Evolutionary conservation across 768 basidiomycete genomes (phyloP).

Genomic region (Pleurotus platypus): DNA sequence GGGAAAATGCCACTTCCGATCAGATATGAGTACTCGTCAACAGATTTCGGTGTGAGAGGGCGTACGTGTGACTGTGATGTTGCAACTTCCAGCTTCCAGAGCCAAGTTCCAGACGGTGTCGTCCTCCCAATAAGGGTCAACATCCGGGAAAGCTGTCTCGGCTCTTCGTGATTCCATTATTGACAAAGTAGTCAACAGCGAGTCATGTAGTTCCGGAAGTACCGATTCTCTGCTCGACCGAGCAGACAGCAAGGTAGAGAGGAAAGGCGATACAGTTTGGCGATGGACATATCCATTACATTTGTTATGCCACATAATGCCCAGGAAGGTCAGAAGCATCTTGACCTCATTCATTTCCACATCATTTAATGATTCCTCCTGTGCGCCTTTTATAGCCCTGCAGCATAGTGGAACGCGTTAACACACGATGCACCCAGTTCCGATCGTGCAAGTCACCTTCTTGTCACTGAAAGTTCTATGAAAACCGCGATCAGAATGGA

Average conservation of each 20-base stretch:
- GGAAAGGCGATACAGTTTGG: constrained; percentile 18
- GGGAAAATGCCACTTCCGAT: constrained; percentile 41
- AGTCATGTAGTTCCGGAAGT: constrained; percentile 24
- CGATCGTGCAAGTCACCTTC: too few species aligned
- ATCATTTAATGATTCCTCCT: constrained; percentile 1
- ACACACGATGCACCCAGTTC: too few species aligned
- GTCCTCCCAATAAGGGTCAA: constrained; percentile 19
- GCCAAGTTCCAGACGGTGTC: constrained; percentile 36
- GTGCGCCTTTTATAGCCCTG: not conserved
- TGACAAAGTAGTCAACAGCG: constrained; percentile 31
- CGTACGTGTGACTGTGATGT: constrained; percentile 42
- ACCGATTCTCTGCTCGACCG: constrained; percentile 5
- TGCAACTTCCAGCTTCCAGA: constrained; percentile 17
- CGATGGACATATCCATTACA: constrained; percentile 15
- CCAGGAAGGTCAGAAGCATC: constrained; percentile 26
- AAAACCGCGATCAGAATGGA: not conserved
- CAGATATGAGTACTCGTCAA: too few species aligned
- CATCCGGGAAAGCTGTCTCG: constrained; percentile 9
- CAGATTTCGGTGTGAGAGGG: not conserved
- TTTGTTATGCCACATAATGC: constrained; percentile 28
- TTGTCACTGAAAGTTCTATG: too few species aligned
- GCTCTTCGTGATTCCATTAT: constrained; percentile 15
- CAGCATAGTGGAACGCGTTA: too few species aligned
- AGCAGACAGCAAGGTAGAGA: constrained; percentile 17
- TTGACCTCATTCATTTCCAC: constrained; percentile 17